Conservation (phyloP, 2,329 filamentous ascomycete genomes). For the Metarhizium rileyi region DNA sequence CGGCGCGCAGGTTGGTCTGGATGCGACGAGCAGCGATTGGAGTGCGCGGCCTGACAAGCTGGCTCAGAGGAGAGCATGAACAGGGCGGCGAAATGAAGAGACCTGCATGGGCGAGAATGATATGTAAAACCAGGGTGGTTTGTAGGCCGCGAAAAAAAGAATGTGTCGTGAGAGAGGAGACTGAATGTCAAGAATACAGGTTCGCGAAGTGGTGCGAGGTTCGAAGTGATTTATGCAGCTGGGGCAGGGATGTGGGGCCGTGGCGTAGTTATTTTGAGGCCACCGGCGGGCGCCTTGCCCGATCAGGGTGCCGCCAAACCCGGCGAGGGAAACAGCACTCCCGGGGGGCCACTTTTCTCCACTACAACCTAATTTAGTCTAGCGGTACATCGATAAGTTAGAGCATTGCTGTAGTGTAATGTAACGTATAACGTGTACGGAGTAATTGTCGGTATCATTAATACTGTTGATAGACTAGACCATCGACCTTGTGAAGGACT, state of each 20-base stretch:
- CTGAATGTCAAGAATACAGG: neutral
- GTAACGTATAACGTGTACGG: too few relatives aligned
- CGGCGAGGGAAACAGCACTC: too few relatives aligned
- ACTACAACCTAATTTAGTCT: too few relatives aligned
- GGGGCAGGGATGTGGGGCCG: neutral
- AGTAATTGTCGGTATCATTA: too few relatives aligned
- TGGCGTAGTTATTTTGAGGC: neutral
- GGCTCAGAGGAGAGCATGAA: neutral
- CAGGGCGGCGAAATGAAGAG: neutral
- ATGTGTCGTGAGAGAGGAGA: neutral
- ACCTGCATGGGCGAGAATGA: neutral
- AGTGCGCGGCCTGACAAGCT: neutral
- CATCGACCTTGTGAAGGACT: too few relatives aligned
- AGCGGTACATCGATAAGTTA: too few relatives aligned
- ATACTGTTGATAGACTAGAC: too few relatives aligned
- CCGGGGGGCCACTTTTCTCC: too few relatives aligned
- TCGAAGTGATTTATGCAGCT: neutral
- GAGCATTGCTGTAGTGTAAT: too few relatives aligned
- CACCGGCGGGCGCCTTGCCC: neutral
- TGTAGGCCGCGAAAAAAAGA: neutral
- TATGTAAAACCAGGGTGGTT: neutral
- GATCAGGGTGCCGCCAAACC: neutral
- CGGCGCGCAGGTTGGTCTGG: neutral
- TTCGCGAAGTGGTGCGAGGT: neutral
- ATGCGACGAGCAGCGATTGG: neutral